Percentiles rank a stretch among this genome's conserved stretches.
phyloP scores from a whole-genome alignment of 495 filamentous ascomycete species.

The Choiromyces venosus region DNA sequence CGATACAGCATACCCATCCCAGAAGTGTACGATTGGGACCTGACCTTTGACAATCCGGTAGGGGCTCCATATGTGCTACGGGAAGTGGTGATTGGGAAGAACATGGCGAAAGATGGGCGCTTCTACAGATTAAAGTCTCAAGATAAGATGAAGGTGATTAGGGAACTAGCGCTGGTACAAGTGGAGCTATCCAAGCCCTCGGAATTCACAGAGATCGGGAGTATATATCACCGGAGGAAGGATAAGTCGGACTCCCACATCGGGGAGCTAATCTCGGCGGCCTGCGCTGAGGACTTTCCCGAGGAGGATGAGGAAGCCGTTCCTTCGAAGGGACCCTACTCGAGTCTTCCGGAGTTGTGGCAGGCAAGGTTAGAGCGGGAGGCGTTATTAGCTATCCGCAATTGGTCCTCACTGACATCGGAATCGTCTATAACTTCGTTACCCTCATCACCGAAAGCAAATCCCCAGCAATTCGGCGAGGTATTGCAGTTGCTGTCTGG shows the following conservation, averaged over 20 bases:
- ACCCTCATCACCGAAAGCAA: slow-evolving; percentile 33
- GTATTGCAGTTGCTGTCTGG: slow-evolving; percentile 36
- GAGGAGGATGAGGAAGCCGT: slow-evolving; percentile 13
- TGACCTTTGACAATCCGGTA: slow-evolving; percentile 39
- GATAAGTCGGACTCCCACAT: slow-evolving; percentile 30
- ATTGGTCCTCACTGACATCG: slow-evolving; percentile 38
- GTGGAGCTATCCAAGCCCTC: slow-evolving; percentile 41
- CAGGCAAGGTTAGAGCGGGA: slow-evolving; percentile 38
- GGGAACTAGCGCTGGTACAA: slow-evolving; percentile 36
- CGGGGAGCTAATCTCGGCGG: slow-evolving; percentile 37
- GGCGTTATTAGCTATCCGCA: slow-evolving; percentile 33
- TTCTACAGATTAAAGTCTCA: slow-evolving; percentile 32
- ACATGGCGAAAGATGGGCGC: slow-evolving; percentile 38
- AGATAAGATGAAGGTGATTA: slow-evolving; percentile 40
- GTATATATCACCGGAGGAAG: slow-evolving; percentile 35
- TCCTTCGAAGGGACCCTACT: slow-evolving; percentile 36
- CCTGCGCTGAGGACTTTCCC: slow-evolving; percentile 27
- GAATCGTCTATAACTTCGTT: slow-evolving; percentile 35
- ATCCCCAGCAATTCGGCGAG: slow-evolving; percentile 40
- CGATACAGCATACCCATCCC: slow-evolving; percentile 41
- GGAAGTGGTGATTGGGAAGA: slow-evolving; percentile 40
- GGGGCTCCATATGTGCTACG: slow-evolving; percentile 41
- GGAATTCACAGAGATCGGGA: slow-evolving; percentile 40
- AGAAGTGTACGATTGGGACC: slow-evolving; percentile 37
- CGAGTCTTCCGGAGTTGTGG: slow-evolving; percentile 37